Base-by-base conservation (phyloP, 768 basidiomycete species). In the Termitomyces sp. region DNA sequence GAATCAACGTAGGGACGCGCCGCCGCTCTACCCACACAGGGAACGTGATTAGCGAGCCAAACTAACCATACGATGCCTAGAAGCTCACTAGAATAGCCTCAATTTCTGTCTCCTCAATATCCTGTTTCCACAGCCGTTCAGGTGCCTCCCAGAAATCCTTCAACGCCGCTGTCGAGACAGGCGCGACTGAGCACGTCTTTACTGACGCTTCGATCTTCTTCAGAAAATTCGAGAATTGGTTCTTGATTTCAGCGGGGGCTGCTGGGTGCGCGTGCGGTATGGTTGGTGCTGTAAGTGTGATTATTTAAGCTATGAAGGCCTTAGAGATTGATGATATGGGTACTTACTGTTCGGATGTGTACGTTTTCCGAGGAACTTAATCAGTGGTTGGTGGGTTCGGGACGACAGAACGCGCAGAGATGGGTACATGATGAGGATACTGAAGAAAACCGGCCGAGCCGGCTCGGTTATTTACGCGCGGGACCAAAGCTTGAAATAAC, bases 91-190 rank as follows among this genome's bases (percentile, higher is more conserved):
- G 71, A 58, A 91, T 75, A 16, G 87, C 83, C 13, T 88, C 82
- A 56, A 90, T 85, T 72, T 91, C 89, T 3, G 62, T 65, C 18
- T 86, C 77, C 30, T 80, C 77, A 13, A 89, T 65, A 35, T 80
- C 69, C 50, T 77, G 78, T 54, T 71, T 76, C 85, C 84, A 87
- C 62, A 83, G 76, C 50, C 79, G 76, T 9, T 77, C 66, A 0
- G 89, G 89, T 4, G 84, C 86, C 53, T 89, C 81, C 89, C 89
- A 91, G 68, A 82, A 88, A 44, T 83, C 65, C 47, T 67, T 64
- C 74, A 79, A 71, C 40, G 65, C 52, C 10, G 48, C 48, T 20
- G 48, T 58, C 20, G 58, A 51, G 10, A 48, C 63, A 33, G 57
- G 50, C 35, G 33, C 61, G n/a, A 55, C 47, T 9, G 55, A 38